Conservation (phyloP, 306 rosid genomes). For the Medicago ruthenica region DNA sequence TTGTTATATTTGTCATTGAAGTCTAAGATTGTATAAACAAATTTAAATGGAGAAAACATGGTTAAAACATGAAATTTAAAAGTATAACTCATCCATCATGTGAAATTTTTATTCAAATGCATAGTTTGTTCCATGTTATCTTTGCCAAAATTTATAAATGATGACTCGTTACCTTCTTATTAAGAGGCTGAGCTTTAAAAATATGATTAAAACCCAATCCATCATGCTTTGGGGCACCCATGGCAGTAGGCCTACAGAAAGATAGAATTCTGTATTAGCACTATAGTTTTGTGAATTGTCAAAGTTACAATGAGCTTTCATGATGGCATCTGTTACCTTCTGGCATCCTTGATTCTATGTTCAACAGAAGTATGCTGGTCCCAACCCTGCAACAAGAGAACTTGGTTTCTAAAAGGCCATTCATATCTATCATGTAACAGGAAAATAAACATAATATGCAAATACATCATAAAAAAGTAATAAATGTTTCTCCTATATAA, state of each 20-base stretch:
- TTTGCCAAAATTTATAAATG: slow-evolving; percentile 15
- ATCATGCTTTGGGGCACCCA: slow-evolving; percentile 52
- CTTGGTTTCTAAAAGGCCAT: slow-evolving; percentile 36
- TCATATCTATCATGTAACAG: slow-evolving; percentile 29
- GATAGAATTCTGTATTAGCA: slow-evolving; percentile 37
- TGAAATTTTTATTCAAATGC: slow-evolving; percentile 16
- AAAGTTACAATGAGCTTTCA: slow-evolving; percentile 19
- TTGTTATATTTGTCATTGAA: slow-evolving; percentile 4
- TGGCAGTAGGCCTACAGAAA: slow-evolving; percentile 63
- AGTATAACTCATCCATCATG: slow-evolving; percentile 17
- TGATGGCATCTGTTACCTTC: slow-evolving; percentile 60
- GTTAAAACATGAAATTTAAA: slow-evolving; percentile 2
- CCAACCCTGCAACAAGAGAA: slow-evolving; percentile 60
- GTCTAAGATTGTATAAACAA: slow-evolving; percentile 23
- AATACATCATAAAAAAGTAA: slow-evolving; percentile 30
- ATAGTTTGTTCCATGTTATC: not conserved
- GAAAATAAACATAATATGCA: slow-evolving; percentile 35
- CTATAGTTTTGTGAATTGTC: slow-evolving; percentile 26
- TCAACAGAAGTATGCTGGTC: slow-evolving; percentile 52
- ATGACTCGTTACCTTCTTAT: slow-evolving; percentile 67
- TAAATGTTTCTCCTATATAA: not conserved
- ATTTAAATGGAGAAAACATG: slow-evolving; percentile 24
- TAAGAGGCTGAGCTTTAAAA: slow-evolving; percentile 73
- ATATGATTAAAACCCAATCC: slow-evolving; percentile 55
- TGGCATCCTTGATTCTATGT: slow-evolving; percentile 55